A percentile compares a stretch with the other conserved stretches of the same genome.
Evolutionary conservation across 2,329 filamentous ascomycete species (phyloP).

Genomic region (Triangularia verruculosa): DNA sequence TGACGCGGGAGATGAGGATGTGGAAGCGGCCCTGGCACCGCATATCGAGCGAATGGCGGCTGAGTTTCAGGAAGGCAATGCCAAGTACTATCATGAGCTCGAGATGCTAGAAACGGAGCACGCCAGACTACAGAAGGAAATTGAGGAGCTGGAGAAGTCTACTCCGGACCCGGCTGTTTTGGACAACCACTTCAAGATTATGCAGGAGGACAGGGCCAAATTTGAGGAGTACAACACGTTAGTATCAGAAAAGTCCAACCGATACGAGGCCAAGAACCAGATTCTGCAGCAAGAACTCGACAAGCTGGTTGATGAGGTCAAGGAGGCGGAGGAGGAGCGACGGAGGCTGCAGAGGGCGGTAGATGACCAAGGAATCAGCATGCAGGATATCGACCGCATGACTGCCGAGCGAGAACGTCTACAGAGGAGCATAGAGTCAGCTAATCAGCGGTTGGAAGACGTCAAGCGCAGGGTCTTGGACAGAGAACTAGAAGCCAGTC

Average conservation of each 20-base stretch:
- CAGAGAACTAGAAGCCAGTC: constrained; percentile 82
- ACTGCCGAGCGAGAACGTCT: constrained; percentile 90
- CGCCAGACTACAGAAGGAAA: constrained; percentile 74
- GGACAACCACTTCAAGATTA: constrained; percentile 85
- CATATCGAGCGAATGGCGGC: constrained; percentile 85
- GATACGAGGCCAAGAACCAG: constrained; percentile 76
- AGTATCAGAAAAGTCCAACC: constrained; percentile 81
- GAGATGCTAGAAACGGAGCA: constrained; percentile 85
- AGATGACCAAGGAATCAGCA: constrained; percentile 90
- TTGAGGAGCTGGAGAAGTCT: constrained; percentile 84
- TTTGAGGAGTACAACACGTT: constrained; percentile 92
- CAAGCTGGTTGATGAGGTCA: constrained; percentile 70
- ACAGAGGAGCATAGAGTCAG: constrained; percentile 81
- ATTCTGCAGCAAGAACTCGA: constrained; percentile 84
- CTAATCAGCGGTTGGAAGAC: constrained; percentile 74
- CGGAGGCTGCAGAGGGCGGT: constrained; percentile 77
- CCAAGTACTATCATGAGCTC: constrained; percentile 79
- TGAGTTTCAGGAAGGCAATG: constrained; percentile 82
- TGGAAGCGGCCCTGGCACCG: constrained; percentile 72
- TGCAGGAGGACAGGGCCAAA: constrained; percentile 91
- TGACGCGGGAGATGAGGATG: constrained; percentile 81
- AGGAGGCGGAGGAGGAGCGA: constrained; percentile 79
- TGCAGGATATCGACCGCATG: constrained; percentile 99
- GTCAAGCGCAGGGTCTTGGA: constrained; percentile 78
- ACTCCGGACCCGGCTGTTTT: constrained; percentile 79